These are phyloP conservation scores for Kluyveromyces nonfermentans DNA, from an alignment of 805 yeast genomes.

Conservation along the genomic window DNA sequence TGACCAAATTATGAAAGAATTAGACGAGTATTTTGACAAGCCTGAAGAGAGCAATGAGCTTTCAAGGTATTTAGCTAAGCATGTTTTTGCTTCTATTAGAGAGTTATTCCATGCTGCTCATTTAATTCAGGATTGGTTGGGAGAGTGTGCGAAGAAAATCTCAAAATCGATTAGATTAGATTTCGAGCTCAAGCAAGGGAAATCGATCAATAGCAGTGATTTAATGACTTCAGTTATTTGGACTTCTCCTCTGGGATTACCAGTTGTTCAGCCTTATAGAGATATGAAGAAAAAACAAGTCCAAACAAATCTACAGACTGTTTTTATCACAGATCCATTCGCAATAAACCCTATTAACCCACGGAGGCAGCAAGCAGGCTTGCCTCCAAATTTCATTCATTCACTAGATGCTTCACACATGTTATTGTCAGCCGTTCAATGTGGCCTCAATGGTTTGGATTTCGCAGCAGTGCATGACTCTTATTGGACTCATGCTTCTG, in stretches of 20 bases:
- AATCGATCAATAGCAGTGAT: conserved; percentile 43
- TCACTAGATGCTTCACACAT: conserved; percentile 95
- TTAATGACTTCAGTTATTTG: conserved; percentile 86
- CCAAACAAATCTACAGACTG: conserved; percentile 76
- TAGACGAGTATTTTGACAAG: conserved; percentile 49
- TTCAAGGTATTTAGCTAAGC: conserved; percentile 60
- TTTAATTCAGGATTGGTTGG: conserved; percentile 92
- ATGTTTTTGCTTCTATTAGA: conserved; percentile 76
- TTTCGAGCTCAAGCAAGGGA: conserved; percentile 36
- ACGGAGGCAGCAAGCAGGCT: conserved; percentile 83
- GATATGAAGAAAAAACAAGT: conserved; percentile 54
- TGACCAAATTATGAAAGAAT: conserved; percentile 74
- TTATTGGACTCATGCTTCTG: conserved; percentile 94
- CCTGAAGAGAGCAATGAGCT: conserved; percentile 37
- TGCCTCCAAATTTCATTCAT: conserved; percentile 93
- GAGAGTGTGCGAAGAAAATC: conserved; percentile 72
- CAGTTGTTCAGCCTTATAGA: conserved; percentile 96
- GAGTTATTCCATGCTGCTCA: conserved; percentile 89
- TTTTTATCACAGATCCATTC: conserved; percentile 84
- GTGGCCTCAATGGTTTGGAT: conserved; percentile 52
- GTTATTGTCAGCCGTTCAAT: conserved; percentile 78
- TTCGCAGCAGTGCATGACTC: conserved; percentile 98
- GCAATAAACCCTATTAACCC: conserved; percentile 73
- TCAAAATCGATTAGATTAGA: conserved; percentile 69
- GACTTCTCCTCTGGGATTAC: conserved; percentile 94